phyloP scores from a whole-genome alignment of 495 filamentous ascomycete genomes.

The Neurospora sp. region DNA sequence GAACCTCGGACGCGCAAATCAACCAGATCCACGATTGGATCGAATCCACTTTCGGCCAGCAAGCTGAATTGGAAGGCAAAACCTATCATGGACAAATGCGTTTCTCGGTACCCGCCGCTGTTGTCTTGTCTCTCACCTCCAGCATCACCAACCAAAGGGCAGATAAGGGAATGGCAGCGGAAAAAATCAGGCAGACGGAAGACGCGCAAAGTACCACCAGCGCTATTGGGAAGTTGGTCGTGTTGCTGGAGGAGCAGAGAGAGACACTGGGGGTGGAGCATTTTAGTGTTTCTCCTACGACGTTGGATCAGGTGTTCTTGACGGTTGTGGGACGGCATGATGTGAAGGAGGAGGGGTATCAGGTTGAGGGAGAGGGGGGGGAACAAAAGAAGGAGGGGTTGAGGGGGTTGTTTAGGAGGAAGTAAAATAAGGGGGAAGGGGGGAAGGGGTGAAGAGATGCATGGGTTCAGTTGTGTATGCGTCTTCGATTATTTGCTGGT shows the following conservation, averaged over 20 bases:
- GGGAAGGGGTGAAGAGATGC: neutral
- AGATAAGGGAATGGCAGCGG: slow-evolving; percentile 9
- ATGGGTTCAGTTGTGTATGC: neutral
- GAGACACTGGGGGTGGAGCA: slow-evolving; percentile 59
- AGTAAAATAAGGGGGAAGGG: neutral
- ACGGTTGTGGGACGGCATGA: slow-evolving; percentile 67
- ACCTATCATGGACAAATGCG: slow-evolving; percentile 75
- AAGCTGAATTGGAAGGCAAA: slow-evolving; percentile 55
- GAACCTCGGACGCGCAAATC: slow-evolving; percentile 57
- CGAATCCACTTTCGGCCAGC: slow-evolving; percentile 41
- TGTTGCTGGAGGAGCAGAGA: slow-evolving; percentile 57
- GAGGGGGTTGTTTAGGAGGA: neutral
- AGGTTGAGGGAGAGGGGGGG: slow-evolving; percentile 19
- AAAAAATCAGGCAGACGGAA: slow-evolving; percentile 11
- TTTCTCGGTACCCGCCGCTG: slow-evolving; percentile 54
- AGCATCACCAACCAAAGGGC: neutral
- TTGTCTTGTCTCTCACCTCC: slow-evolving; percentile 2
- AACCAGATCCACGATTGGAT: slow-evolving; percentile 53
- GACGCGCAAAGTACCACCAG: slow-evolving; percentile 5
- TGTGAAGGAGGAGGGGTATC: slow-evolving; percentile 66
- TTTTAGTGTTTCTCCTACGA: slow-evolving; percentile 71
- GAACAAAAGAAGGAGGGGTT: slow-evolving; percentile 18
- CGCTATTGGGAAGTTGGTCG: slow-evolving; percentile 53
- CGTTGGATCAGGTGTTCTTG: slow-evolving; percentile 81
- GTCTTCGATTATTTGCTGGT: neutral